A percentile compares a stretch with the other conserved stretches of the same genome.
Conservation (phyloP, 2,329 filamentous ascomycete species). For the Canariomyces notabilis region DNA sequence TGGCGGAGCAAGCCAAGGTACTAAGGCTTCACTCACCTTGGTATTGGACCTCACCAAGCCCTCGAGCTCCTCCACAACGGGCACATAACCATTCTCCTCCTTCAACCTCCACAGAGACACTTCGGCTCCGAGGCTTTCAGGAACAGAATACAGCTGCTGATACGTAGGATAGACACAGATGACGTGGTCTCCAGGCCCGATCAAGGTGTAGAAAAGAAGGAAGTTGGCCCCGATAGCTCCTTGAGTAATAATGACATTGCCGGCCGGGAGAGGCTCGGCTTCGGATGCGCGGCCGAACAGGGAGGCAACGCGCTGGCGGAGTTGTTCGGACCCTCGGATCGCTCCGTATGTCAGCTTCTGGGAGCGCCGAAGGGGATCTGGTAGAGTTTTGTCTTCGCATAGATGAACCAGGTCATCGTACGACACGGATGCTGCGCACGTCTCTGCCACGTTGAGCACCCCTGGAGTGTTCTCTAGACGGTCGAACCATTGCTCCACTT, state of each 20-base stretch:
- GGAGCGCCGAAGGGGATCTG: constrained; percentile 46
- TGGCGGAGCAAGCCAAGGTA: too few relatives aligned
- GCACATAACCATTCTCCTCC: constrained; percentile 59
- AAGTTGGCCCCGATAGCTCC: constrained; percentile 86
- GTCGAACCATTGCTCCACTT: constrained; percentile 70
- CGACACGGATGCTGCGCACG: constrained; percentile 70
- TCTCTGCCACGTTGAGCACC: constrained; percentile 70
- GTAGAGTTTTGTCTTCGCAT: constrained; percentile 46
- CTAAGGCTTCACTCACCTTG: constrained; percentile 61
- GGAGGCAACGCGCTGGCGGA: constrained; percentile 60
- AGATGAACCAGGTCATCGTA: constrained; percentile 60
- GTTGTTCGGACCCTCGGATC: constrained; percentile 60
- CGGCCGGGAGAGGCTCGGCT: constrained; percentile 38
- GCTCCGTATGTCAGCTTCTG: constrained; percentile 66
- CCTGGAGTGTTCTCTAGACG: constrained; percentile 51
- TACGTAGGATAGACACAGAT: constrained; percentile 85
- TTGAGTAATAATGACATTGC: constrained; percentile 70
- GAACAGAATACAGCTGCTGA: constrained; percentile 75
- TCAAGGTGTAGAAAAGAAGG: constrained; percentile 66
- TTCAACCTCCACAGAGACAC: constrained; percentile 71
- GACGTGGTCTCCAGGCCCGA: constrained; percentile 73
- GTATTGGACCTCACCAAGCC: constrained; percentile 62
- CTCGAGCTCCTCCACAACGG: constrained; percentile 62
- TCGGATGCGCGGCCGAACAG: constrained; percentile 53
- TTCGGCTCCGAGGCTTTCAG: constrained; percentile 67